These are phyloP conservation scores for Hemileccinum rubropunctum DNA, from an alignment of 768 basidiomycete genomes.

Conservation along the genomic window DNA sequence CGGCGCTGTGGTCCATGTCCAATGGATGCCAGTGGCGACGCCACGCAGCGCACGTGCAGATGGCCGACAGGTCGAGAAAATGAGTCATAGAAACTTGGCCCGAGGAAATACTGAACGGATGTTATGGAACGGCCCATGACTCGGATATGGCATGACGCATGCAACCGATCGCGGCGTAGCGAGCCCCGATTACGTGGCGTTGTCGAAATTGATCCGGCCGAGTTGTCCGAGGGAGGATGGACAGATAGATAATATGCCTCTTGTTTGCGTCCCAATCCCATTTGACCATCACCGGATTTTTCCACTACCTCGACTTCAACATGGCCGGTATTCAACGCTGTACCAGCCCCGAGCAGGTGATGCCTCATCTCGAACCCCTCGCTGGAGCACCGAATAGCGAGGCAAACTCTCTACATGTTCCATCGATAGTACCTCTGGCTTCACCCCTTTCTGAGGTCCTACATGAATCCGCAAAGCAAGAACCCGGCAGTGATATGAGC, in stretches of 20 bases:
- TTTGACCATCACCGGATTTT: neutral
- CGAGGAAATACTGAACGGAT: too few species aligned
- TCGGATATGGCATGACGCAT: too few species aligned
- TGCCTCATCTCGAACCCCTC: slow-evolving; percentile 25
- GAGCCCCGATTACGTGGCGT: too few species aligned
- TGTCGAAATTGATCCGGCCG: neutral
- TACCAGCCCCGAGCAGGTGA: slow-evolving; percentile 9
- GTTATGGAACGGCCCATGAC: too few species aligned
- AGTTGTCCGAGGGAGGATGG: neutral
- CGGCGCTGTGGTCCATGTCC: too few species aligned
- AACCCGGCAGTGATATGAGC: neutral
- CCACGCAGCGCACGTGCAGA: too few species aligned
- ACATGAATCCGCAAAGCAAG: neutral
- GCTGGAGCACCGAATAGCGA: slow-evolving; percentile 6
- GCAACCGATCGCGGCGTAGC: too few species aligned
- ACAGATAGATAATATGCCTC: neutral
- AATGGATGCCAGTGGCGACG: too few species aligned
- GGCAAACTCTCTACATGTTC: slow-evolving; percentile 5
- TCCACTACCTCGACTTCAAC: neutral
- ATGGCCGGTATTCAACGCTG: slow-evolving; percentile 14
- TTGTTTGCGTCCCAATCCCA: too few species aligned
- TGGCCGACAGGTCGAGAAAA: too few species aligned
- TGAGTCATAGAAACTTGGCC: too few species aligned
- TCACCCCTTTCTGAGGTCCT: neutral
- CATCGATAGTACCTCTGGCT: neutral